A percentile compares a stretch with the other conserved stretches of the same genome.
Evolutionary conservation across 2,329 filamentous ascomycete genomes (phyloP).

Genomic region (Zymoseptoria tritici): DNA sequence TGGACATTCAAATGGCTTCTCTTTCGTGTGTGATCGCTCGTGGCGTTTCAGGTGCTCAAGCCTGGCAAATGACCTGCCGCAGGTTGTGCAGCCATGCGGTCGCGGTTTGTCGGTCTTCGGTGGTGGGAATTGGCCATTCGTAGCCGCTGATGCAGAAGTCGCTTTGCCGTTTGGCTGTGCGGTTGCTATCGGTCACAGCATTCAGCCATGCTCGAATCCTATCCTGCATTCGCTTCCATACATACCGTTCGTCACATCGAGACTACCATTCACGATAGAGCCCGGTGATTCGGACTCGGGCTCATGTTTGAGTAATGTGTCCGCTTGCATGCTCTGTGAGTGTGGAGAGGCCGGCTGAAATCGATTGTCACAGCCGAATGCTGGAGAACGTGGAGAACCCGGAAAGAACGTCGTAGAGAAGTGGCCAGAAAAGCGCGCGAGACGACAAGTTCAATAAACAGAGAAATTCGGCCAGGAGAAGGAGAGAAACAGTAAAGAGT

Average conservation of each 20-base stretch:
- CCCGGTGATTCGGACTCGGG: conserved; percentile 21
- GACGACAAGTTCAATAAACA: background rate
- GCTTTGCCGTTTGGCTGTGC: conserved; percentile 12
- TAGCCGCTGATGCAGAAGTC: background rate
- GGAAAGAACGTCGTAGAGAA: background rate
- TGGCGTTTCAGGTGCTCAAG: conserved; percentile 96
- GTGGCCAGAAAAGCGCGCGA: background rate
- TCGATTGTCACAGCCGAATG: background rate
- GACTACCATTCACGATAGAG: conserved; percentile 9
- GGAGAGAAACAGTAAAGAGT: background rate
- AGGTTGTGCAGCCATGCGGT: conserved; percentile 88
- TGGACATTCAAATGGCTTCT: conserved; percentile 96
- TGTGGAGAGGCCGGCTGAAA: background rate
- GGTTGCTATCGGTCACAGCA: background rate
- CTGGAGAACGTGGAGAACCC: background rate
- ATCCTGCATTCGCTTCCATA: background rate
- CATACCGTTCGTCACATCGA: conserved; percentile 15
- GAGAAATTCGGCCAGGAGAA: background rate
- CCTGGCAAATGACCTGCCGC: conserved; percentile 84
- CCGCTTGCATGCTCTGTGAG: conserved; percentile 22
- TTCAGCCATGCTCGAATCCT: background rate
- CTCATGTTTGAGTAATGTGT: conserved; percentile 18
- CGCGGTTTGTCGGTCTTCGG: conserved; percentile 96
- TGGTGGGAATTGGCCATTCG: conserved; percentile 54
- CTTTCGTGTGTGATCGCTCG: conserved; percentile 95